A percentile compares a stretch with the other conserved stretches of the same genome.
phyloP scores from a whole-genome alignment of 805 yeast species.

The Lipomyces starkeyi region DNA sequence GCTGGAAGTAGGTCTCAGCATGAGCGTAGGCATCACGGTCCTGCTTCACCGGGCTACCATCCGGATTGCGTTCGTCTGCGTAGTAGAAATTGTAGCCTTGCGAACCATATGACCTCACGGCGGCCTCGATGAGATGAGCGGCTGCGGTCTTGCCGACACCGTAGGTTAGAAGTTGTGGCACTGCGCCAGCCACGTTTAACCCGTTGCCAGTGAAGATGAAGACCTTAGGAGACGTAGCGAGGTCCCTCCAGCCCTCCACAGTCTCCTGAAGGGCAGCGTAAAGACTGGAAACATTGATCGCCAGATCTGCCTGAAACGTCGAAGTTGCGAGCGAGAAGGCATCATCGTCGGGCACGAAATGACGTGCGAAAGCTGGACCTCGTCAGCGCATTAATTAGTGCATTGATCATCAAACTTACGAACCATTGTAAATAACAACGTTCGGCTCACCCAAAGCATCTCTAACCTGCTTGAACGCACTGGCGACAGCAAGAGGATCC shows the following conservation, averaged over 20 bases:
- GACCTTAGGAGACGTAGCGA: background rate
- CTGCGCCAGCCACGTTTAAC: background rate
- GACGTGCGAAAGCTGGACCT: background rate
- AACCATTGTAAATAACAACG: conserved; percentile 2
- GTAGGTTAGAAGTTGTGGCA: conserved; percentile 1
- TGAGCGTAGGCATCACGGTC: conserved; percentile 1
- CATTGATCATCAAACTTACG: background rate
- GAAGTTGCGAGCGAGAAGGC: conserved; percentile 4
- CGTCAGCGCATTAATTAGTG: background rate
- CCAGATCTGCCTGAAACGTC: background rate
- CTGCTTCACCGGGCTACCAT: background rate
- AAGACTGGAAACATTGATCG: conserved; percentile 1
- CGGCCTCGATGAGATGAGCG: background rate
- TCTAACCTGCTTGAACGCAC: conserved; percentile 1
- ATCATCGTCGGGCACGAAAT: background rate
- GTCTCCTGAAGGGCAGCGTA: conserved; percentile 5
- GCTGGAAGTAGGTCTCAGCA: background rate
- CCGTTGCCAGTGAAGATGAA: conserved; percentile 2
- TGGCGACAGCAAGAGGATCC: conserved; percentile 1
- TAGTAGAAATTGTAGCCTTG: background rate
- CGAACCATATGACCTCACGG: background rate
- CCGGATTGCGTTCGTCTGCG: background rate
- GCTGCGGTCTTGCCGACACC: background rate
- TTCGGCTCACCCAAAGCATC: conserved; percentile 3
- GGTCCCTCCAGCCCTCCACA: background rate